A percentile compares a stretch with the other conserved stretches of the same genome.
Conservation (phyloP, 2,329 filamentous ascomycete species). For the Aureobasidium sp. region DNA sequence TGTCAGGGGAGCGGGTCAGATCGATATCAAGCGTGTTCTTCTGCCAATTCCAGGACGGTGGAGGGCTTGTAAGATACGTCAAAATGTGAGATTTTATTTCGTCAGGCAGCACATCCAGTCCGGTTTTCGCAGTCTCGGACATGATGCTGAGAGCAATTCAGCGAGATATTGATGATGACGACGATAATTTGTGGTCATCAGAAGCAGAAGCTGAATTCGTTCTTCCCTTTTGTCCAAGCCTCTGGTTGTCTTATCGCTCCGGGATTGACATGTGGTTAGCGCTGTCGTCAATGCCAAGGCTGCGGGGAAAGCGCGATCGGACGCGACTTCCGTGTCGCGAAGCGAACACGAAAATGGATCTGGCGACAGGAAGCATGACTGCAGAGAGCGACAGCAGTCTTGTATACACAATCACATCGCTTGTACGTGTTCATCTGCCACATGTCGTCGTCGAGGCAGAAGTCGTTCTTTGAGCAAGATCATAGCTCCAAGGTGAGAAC, state of each 20-base stretch:
- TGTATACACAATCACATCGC: background rate
- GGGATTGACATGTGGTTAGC: background rate
- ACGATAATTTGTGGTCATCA: background rate
- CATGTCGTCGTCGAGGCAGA: conserved; percentile 41
- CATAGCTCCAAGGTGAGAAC: conserved; percentile 31
- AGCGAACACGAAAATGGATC: background rate
- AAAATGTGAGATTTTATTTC: conserved; percentile 54
- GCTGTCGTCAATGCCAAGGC: background rate
- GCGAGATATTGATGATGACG: background rate
- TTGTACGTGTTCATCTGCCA: background rate
- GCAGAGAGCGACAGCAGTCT: background rate
- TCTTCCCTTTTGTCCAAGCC: background rate
- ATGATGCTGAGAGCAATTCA: background rate
- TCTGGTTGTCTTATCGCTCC: background rate
- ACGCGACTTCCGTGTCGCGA: conserved; percentile 4
- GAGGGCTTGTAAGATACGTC: conserved; percentile 41
- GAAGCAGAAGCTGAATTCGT: background rate
- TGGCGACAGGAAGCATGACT: background rate
- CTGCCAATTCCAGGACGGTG: conserved; percentile 42
- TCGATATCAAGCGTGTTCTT: conserved; percentile 40
- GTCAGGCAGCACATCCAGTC: conserved; percentile 42
- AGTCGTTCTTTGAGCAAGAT: conserved; percentile 44
- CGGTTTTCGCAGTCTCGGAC: background rate
- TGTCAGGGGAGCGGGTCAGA: conserved; percentile 31
- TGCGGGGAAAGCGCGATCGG: background rate